Evolutionary conservation across 106 monocot genomes (phyloP).

Genomic region (Narthecium ossifragum): DNA sequence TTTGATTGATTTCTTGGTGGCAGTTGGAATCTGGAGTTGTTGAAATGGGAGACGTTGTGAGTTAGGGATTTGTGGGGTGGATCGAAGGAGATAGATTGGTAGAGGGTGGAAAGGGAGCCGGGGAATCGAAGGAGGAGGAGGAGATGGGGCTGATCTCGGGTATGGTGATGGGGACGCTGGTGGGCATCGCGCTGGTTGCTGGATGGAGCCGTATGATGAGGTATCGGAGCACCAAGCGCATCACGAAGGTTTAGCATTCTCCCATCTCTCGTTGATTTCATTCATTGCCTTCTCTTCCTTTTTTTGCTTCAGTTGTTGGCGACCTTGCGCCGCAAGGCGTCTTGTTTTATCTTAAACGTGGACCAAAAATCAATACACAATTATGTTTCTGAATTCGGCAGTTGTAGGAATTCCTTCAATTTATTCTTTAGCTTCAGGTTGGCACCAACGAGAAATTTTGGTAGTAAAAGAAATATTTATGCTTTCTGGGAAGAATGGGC

Average conservation of each 20-base stretch:
- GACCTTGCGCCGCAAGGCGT: too few relatives aligned
- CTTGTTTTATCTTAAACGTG: too few relatives aligned
- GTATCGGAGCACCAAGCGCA: constrained; percentile 67
- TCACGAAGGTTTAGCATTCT: constrained; percentile 51
- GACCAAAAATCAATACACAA: too few relatives aligned
- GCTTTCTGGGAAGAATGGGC: too few relatives aligned
- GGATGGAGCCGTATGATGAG: constrained; percentile 81
- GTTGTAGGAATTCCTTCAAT: too few relatives aligned
- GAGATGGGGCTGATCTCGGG: constrained; percentile 82
- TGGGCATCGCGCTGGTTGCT: constrained; percentile 68
- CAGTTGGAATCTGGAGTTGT: too few relatives aligned
- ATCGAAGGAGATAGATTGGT: background rate
- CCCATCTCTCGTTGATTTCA: background rate
- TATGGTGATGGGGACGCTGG: constrained; percentile 58
- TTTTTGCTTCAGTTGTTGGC: background rate
- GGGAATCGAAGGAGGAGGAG: background rate
- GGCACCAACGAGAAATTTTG: too few relatives aligned
- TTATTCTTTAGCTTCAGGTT: too few relatives aligned
- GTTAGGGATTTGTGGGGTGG: background rate
- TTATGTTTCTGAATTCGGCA: too few relatives aligned
- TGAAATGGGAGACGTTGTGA: too few relatives aligned
- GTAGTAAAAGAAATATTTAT: too few relatives aligned
- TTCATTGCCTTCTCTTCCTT: background rate
- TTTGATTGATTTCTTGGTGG: too few relatives aligned
- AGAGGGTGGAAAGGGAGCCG: background rate